Percentiles rank a stretch among this genome's conserved stretches.
phyloP scores from a whole-genome alignment of 139 green algal species.

The Coelastrella sp. region DNA sequence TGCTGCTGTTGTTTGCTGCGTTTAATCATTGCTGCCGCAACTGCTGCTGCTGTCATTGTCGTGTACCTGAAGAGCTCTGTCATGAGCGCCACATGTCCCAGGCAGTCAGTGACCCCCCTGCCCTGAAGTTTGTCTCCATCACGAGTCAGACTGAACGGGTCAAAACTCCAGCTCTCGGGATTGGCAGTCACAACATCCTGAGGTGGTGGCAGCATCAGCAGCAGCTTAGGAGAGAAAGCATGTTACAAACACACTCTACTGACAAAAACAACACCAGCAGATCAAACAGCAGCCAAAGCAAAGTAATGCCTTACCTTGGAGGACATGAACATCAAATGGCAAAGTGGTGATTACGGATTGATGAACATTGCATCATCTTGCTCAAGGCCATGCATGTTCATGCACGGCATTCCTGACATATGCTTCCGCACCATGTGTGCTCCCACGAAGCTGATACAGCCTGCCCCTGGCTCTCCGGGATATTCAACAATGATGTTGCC shows the following conservation, averaged over 20 bases:
- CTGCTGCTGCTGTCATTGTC: neutral
- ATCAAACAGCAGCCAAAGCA: no score
- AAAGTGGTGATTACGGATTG: no score
- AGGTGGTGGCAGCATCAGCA: neutral
- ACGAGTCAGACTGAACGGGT: constrained; percentile 75
- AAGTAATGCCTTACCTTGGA: no score
- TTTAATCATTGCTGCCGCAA: no score
- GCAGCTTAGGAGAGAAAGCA: neutral
- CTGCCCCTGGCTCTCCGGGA: constrained; percentile 56
- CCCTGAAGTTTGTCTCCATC: constrained; percentile 75
- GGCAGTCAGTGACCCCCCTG: constrained; percentile 82
- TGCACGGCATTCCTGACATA: neutral
- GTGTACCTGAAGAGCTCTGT: constrained; percentile 70
- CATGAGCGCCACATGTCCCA: constrained; percentile 83
- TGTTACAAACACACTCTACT: neutral
- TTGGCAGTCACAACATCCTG: constrained; percentile 76
- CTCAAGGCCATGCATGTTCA: neutral
- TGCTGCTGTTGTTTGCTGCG: no score
- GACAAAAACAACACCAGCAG: no score
- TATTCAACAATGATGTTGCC: constrained; percentile 83
- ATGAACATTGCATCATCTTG: no score
- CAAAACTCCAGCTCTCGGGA: constrained; percentile 79
- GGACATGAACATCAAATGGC: no score
- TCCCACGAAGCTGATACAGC: constrained; percentile 77
- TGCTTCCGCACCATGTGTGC: constrained; percentile 69